Conservation (phyloP, 495 filamentous ascomycete species). For the Staphylotrichum tortipilum region DNA sequence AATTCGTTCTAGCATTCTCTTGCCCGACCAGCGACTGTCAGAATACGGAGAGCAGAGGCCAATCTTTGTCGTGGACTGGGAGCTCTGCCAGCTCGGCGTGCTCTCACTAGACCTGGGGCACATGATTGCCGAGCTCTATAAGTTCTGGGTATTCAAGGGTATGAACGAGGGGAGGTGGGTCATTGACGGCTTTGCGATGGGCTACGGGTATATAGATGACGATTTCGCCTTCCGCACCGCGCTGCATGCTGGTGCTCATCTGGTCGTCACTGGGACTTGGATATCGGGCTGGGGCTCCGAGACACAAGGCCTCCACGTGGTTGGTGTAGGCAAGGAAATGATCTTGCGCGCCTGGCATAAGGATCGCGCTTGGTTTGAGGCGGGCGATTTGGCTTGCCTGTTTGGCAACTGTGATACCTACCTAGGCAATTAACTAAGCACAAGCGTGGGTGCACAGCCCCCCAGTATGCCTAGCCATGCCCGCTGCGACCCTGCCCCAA, state of each 20-base stretch:
- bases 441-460: too few relatives aligned
- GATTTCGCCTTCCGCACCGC: conserved; percentile 43
- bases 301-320: conserved; percentile 42
- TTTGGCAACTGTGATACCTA: too few relatives aligned
- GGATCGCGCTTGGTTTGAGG: conserved; percentile 44
- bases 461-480: too few relatives aligned
- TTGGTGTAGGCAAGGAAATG: conserved; percentile 44
- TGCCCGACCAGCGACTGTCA: conserved; percentile 12
- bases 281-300: conserved; percentile 46
- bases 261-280: conserved; percentile 43
- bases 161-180: conserved; percentile 42
- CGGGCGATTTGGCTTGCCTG: conserved; percentile 36
- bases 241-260: conserved; percentile 46
- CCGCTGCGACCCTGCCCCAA: too few relatives aligned
- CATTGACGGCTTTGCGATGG: conserved; percentile 40
- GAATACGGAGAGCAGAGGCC: conserved; percentile 9
- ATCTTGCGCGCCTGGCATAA: conserved; percentile 47
- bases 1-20: conserved; percentile 11
- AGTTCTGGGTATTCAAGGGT: conserved; percentile 44
- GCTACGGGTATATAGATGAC: conserved; percentile 40
- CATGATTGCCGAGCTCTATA: conserved; percentile 50
- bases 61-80: conserved; percentile 50
- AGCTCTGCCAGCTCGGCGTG: conserved; percentile 40
- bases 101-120: conserved; percentile 48
- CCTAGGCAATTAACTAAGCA: too few relatives aligned